phyloP scores from a whole-genome alignment of 2,329 filamentous ascomycete genomes.

The Cladophialophora bantiana region DNA sequence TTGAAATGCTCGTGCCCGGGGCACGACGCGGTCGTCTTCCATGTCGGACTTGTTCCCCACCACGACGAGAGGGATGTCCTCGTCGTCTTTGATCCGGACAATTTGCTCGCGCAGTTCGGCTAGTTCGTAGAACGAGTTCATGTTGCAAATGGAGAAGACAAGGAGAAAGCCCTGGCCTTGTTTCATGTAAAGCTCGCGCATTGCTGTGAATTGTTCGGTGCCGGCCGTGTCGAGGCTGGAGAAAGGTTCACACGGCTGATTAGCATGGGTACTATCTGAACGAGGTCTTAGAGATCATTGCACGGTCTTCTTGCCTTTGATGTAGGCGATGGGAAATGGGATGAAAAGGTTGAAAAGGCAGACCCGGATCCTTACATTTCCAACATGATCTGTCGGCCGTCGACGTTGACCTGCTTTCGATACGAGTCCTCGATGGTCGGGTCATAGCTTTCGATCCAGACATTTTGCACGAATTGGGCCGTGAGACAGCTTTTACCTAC shows the following conservation, averaged over 20 bases:
- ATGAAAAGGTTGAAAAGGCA: conserved; percentile 78
- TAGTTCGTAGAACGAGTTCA: conserved; percentile 82
- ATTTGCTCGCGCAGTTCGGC: conserved; percentile 85
- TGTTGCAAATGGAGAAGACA: conserved; percentile 89
- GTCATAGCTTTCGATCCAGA: conserved; percentile 92
- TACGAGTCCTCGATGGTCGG: conserved; percentile 89
- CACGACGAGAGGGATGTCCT: conserved; percentile 84
- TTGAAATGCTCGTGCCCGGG: conserved; percentile 78
- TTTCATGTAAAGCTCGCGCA: conserved; percentile 87
- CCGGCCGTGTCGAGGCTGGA: conserved; percentile 83
- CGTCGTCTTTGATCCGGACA: conserved; percentile 87
- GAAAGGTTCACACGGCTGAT: background rate
- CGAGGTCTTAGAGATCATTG: conserved; percentile 68
- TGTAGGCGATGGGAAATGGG: background rate
- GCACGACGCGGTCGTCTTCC: conserved; percentile 81
- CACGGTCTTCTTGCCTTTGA: conserved; percentile 64
- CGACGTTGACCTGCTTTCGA: conserved; percentile 85
- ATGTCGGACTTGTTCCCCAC: conserved; percentile 92
- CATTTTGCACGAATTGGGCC: conserved; percentile 91
- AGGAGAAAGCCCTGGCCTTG: conserved; percentile 89
- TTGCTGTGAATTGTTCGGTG: conserved; percentile 79
- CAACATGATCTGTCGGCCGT: conserved; percentile 86
- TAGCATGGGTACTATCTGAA: background rate
- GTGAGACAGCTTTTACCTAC: conserved; percentile 93
- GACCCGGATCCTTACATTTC: conserved; percentile 72